These are phyloP conservation scores for Phytophthora sp. DNA, from an alignment of 352 stramenopile species.

Conservation along the genomic window DNA sequence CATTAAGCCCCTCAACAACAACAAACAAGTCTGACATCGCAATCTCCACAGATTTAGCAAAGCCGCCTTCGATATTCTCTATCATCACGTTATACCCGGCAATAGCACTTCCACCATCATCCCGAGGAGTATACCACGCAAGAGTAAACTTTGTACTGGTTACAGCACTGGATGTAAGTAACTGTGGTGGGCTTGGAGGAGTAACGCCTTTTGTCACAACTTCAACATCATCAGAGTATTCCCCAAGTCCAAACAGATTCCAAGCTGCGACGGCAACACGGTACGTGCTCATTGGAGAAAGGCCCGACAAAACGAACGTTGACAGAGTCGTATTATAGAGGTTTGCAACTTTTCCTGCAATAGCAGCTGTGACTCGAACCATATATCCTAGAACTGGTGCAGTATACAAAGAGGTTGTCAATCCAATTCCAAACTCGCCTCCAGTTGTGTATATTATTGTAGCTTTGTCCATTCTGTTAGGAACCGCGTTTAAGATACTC, in stretches of 20 bases:
- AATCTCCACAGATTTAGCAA: neutral
- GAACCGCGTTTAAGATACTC: constrained; percentile 32
- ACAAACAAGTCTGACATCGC: neutral
- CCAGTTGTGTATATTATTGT: constrained; percentile 35
- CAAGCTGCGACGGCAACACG: constrained; percentile 48
- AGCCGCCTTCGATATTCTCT: neutral
- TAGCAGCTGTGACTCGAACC: constrained; percentile 32
- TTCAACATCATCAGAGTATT: constrained; percentile 29
- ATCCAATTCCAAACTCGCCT: constrained; percentile 56
- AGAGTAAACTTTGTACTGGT: constrained; percentile 33
- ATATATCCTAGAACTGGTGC: constrained; percentile 32
- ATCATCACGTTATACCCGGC: constrained; percentile 20
- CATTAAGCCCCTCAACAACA: constrained; percentile 30
- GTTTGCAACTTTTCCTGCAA: constrained; percentile 25
- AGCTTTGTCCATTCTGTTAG: constrained; percentile 15
- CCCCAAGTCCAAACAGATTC: constrained; percentile 51
- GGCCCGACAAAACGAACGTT: constrained; percentile 45
- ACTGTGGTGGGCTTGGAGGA: constrained; percentile 29
- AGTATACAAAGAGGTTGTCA: constrained; percentile 13
- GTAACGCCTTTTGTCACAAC: constrained; percentile 41
- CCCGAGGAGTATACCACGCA: constrained; percentile 42
- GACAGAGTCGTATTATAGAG: constrained; percentile 49
- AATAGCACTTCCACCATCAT: constrained; percentile 45
- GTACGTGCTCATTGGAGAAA: constrained; percentile 41
- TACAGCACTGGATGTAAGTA: constrained; percentile 1